Evolutionary conservation across 352 stramenopile species (phyloP).

Genomic region (Albugo candida): DNA sequence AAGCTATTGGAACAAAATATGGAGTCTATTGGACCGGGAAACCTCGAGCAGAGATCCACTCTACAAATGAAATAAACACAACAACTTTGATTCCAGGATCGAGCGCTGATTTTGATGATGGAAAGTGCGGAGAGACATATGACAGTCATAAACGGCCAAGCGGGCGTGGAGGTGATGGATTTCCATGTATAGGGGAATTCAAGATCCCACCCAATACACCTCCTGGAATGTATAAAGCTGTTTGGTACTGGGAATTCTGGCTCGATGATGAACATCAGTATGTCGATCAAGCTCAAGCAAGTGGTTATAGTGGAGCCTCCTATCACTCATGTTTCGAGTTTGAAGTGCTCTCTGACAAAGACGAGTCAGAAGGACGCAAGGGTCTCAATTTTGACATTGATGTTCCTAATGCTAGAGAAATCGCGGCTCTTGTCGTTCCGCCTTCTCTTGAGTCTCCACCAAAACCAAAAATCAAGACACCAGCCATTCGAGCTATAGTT

Average conservation of each 20-base stretch:
- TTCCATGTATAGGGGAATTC: conserved; percentile 37
- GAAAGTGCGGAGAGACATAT: conserved; percentile 32
- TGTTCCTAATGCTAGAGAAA: no score
- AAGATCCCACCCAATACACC: conserved; percentile 19
- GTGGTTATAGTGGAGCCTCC: conserved; percentile 39
- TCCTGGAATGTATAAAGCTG: conserved; percentile 35
- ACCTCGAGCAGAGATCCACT: conserved; percentile 14
- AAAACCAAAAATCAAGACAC: no score
- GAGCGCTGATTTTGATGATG: conserved; percentile 29
- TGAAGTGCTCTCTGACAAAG: conserved; percentile 12
- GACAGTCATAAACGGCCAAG: conserved; percentile 20
- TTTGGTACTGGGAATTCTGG: conserved; percentile 62
- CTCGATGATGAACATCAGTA: conserved; percentile 23
- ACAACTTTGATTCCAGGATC: conserved; percentile 26
- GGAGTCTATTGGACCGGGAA: conserved; percentile 45
- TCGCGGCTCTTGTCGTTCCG: no score
- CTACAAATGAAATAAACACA: conserved; percentile 25
- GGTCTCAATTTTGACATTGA: no score
- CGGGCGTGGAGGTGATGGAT: conserved; percentile 32
- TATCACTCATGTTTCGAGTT: conserved; percentile 55
- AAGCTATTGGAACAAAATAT: conserved; percentile 28
- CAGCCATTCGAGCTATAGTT: no score
- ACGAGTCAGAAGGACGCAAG: no score
- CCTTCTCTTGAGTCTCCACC: no score
- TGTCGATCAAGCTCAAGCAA: conserved; percentile 23